phyloP scores from a whole-genome alignment of 2,329 filamentous ascomycete species.

The Pseudocercospora macadamiae region DNA sequence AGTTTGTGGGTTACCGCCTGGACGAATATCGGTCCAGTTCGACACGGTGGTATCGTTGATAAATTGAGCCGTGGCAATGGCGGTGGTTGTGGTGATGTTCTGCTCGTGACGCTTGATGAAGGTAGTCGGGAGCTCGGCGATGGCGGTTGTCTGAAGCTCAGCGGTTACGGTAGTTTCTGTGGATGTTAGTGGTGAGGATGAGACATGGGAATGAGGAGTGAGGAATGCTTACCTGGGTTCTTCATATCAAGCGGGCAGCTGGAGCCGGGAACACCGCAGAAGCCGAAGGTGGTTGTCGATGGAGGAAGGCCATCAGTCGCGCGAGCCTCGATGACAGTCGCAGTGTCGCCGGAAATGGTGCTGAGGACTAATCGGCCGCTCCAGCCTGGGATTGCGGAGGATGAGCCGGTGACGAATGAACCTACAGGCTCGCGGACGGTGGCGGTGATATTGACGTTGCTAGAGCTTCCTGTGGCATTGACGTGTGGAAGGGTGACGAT shows the following conservation, averaged over 20 bases:
- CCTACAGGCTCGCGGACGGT: not conserved
- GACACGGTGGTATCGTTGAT: not conserved
- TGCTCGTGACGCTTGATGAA: not conserved
- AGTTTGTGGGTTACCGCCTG: not conserved
- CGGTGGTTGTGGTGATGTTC: not conserved
- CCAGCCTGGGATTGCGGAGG: too few relatives aligned
- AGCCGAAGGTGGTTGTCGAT: not conserved
- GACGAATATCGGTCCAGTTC: not conserved
- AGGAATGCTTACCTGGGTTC: not conserved
- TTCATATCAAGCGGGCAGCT: not conserved
- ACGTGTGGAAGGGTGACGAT: not conserved
- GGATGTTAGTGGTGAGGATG: not conserved
- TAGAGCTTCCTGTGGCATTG: not conserved
- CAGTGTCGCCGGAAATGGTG: not conserved
- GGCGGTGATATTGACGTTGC: not conserved
- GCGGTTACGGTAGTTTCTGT: too few relatives aligned
- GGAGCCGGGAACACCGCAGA: not conserved
- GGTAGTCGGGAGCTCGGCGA: not conserved
- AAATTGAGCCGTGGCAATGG: not conserved
- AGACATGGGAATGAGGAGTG: not conserved
- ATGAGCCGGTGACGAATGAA: not conserved
- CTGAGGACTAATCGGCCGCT: not conserved
- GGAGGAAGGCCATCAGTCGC: too few relatives aligned
- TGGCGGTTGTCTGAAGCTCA: too few relatives aligned
- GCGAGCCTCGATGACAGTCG: not conserved